These are phyloP conservation scores for Neurospora sp. DNA, from an alignment of 495 filamentous ascomycete species.

Conservation along the genomic window DNA sequence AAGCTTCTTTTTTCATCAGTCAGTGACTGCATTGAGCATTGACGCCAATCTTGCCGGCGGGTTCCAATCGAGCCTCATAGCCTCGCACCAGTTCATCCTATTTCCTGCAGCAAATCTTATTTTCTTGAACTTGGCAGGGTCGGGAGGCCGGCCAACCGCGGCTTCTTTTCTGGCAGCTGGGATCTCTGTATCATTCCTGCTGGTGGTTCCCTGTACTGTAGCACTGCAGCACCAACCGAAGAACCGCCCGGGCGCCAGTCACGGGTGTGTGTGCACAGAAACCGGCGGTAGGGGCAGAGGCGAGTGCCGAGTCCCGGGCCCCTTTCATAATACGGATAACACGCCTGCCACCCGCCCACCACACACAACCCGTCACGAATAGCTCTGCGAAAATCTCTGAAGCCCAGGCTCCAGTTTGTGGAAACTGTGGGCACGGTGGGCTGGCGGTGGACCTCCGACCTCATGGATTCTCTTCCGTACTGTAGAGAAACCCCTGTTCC, in stretches of 20 bases:
- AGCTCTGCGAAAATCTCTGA: not conserved
- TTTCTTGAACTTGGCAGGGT: not conserved
- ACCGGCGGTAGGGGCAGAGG: not conserved
- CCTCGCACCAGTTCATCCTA: not conserved
- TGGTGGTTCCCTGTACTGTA: not conserved
- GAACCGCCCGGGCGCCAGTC: not conserved
- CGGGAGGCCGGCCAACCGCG: not conserved
- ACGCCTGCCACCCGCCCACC: not conserved
- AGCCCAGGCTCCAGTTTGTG: not conserved
- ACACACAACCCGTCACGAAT: not conserved
- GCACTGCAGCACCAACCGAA: not conserved
- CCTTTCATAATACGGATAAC: not conserved
- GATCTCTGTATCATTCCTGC: not conserved
- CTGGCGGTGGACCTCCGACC: not conserved
- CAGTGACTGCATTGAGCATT: not conserved
- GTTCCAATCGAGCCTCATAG: not conserved
- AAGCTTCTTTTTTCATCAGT: not conserved
- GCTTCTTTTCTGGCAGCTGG: not conserved
- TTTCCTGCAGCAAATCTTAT: not conserved
- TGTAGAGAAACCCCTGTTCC: not conserved
- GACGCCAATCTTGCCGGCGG: not conserved
- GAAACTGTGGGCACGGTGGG: not conserved
- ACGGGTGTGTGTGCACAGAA: not conserved
- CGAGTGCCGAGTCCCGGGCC: constrained; percentile 3
- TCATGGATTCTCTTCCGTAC: too few species aligned